A percentile compares a stretch with the other conserved stretches of the same genome.
phyloP scores from a whole-genome alignment of 257 asterid genomes.

The Nicotiana paniculata region DNA sequence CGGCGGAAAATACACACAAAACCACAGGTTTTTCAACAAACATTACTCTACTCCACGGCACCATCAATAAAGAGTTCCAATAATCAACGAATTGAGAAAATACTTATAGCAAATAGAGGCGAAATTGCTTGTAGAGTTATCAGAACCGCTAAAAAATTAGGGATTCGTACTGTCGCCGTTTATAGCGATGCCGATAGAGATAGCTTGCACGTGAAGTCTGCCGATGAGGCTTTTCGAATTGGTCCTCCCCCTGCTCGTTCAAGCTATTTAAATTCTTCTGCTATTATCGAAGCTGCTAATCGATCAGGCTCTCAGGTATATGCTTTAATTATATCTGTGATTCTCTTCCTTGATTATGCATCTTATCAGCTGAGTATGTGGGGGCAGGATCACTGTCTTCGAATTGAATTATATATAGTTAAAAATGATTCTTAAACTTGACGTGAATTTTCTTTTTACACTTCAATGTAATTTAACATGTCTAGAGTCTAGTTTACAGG shows the following conservation, averaged over 20 bases:
- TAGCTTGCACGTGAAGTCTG: conserved; percentile 77
- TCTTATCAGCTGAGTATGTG: neutral
- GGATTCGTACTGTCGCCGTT: conserved; percentile 84
- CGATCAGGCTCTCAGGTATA: conserved; percentile 81
- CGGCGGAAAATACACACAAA: conserved; percentile 32
- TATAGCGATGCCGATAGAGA: conserved; percentile 84
- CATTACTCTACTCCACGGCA: conserved; percentile 42
- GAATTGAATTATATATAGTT: neutral
- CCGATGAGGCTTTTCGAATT: conserved; percentile 88
- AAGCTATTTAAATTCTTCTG: conserved; percentile 69
- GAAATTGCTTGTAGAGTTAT: conserved; percentile 95
- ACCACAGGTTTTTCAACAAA: conserved; percentile 3
- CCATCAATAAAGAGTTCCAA: conserved; percentile 15
- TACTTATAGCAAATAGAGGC: conserved; percentile 83
- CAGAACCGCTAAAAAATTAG: conserved; percentile 68
- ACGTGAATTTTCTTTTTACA: no score
- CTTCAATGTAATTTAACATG: no score
- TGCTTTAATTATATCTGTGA: neutral
- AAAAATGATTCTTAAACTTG: neutral
- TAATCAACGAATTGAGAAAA: conserved; percentile 55
- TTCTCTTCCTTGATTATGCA: neutral
- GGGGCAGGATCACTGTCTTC: neutral
- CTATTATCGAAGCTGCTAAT: conserved; percentile 71
- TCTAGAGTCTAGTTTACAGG: no score
- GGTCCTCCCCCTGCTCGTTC: conserved; percentile 96